Base-by-base conservation (phyloP, 2,329 filamentous ascomycete genomes). In the Colletotrichum trifolii region DNA sequence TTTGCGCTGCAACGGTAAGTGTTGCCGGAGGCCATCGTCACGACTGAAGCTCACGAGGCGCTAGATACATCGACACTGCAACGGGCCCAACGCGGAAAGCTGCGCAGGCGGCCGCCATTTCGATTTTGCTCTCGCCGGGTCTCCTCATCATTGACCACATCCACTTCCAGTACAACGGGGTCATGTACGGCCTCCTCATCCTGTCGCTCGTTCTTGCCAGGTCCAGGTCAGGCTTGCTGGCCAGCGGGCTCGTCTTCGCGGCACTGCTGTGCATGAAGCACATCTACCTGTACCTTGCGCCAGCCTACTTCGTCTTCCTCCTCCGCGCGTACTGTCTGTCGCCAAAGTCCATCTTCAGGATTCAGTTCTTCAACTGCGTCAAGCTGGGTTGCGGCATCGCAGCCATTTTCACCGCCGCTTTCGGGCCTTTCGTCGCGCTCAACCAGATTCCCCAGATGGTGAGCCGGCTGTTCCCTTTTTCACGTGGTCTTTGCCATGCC, bases 141-240 rank as follows among this genome's bases (percentile, higher is more conserved):
- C 87, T 99, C 40, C 84, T 99, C 66, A 96, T 99, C 75, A 98
- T 99, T 76, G 96, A 99, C 74, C 96, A 99, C 76, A 95, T 97
- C 69, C 94, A 97, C 77, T 99, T 99, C 77, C 96, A 99, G 82
- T 99, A 99, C 82, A 99, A 99, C 81, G 95, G 96, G 45, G 94
- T 94, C 79, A 88, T 99, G 79, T 99, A 98, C 76, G 96, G 96
- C 42, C 82, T 98, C 47, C 83, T 99, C 54, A 87, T 98, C 42
- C 83, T 95, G 58, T 98, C 96, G 2, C 85, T 99, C 52, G 91
- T 96, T 2, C 81, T 96, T 64, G 93, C 94, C 7, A 89, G 93
- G 54, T 88, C 90, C 71, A 88, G 87, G 73, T 90, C 90, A 3
- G 91, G 91, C 0, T 82, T 96, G 39, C 84, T 98, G 11, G 82